A percentile compares a stretch with the other conserved stretches of the same genome.
Evolutionary conservation across 176 grass and related monocot genomes (phyloP).

Genomic region (Typha latifolia): DNA sequence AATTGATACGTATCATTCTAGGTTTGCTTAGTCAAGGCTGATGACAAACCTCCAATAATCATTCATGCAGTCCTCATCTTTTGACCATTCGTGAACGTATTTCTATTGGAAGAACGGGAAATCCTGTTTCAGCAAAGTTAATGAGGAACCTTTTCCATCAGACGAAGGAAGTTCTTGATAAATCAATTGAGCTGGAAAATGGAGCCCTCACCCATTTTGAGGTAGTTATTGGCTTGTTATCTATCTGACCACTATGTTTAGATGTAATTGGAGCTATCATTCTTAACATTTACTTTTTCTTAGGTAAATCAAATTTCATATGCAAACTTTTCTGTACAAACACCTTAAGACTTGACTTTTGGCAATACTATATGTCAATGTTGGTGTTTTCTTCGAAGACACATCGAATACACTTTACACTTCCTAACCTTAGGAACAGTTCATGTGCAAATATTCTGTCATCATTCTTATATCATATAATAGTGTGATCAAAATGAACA

Average conservation of each 20-base stretch:
- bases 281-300: background rate
- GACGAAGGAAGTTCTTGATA: constrained; percentile 54
- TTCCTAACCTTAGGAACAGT: too few relatives aligned
- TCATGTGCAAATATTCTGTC: too few relatives aligned
- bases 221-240: constrained; percentile 28
- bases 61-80: constrained; percentile 65
- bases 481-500: too few relatives aligned
- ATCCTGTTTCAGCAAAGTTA: constrained; percentile 43
- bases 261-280: background rate
- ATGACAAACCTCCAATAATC: background rate
- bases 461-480: too few relatives aligned
- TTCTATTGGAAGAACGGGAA: constrained; percentile 61
- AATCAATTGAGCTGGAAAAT: constrained; percentile 69
- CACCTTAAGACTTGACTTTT: too few relatives aligned
- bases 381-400: too few relatives aligned
- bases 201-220: constrained; percentile 78
- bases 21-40: background rate
- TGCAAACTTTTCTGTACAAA: too few relatives aligned
- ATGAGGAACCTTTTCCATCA: constrained; percentile 42
- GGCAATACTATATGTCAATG: too few relatives aligned
- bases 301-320: background rate
- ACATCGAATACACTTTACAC: too few relatives aligned
- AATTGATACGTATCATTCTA: background rate
- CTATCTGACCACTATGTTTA: background rate
- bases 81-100: constrained; percentile 72